These are phyloP conservation scores for Trichosporon coremiiforme DNA, from an alignment of 1,284 basidiomycete genomes.

Conservation along the genomic window DNA sequence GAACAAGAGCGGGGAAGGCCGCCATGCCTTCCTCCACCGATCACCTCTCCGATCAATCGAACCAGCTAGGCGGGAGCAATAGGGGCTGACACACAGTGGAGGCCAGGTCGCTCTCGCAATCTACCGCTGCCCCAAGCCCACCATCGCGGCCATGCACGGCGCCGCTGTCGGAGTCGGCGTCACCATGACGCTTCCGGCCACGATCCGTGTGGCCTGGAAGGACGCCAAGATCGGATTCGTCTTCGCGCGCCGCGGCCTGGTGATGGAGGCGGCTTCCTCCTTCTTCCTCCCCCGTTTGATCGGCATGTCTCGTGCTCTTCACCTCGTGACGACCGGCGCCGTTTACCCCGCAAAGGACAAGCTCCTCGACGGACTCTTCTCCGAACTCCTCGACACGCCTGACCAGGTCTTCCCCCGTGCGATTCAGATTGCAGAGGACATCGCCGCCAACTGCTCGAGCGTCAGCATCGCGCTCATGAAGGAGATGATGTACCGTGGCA, in stretches of 20 bases:
- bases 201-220: constrained; percentile 31
- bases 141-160: constrained; percentile 30
- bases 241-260: constrained; percentile 32
- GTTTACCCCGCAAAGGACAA: constrained; percentile 24
- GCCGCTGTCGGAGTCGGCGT: constrained; percentile 31
- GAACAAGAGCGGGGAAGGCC: background rate
- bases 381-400: constrained; percentile 26
- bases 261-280: constrained; percentile 30
- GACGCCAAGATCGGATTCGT: constrained; percentile 31
- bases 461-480: constrained; percentile 25
- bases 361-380: constrained; percentile 28
- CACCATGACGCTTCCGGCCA: constrained; percentile 31
- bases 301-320: constrained; percentile 21
- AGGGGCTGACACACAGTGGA: constrained; percentile 24
- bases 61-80: background rate
- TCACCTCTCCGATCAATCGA: background rate
- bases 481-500: constrained; percentile 27
- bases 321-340: constrained; percentile 27
- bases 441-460: constrained; percentile 25
- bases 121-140: constrained; percentile 32
- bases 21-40: background rate
- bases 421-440: constrained; percentile 25
- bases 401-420: constrained; percentile 29
- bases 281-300: constrained; percentile 32
- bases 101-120: constrained; percentile 29